Evolutionary conservation across 345 rosid species (phyloP).

Genomic region (Anastatica hierochuntica): DNA sequence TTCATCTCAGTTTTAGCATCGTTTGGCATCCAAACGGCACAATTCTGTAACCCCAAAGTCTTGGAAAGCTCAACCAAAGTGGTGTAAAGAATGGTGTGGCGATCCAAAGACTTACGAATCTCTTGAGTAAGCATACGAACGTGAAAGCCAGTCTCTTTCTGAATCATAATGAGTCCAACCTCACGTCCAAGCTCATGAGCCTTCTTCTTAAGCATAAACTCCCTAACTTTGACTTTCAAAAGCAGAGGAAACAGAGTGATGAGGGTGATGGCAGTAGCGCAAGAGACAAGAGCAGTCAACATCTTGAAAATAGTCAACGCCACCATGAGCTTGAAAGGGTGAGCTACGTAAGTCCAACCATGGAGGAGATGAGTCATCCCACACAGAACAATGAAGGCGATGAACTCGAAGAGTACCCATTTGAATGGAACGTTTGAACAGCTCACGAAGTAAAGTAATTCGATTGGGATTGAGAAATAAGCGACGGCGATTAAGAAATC

Average conservation of each 20-base stretch:
- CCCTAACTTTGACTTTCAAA: slow-evolving; percentile 87
- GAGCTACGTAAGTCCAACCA: slow-evolving; percentile 85
- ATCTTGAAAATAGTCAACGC: slow-evolving; percentile 91
- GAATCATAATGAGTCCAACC: slow-evolving; percentile 80
- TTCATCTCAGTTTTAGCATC: slow-evolving; percentile 50
- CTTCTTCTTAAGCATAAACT: slow-evolving; percentile 85
- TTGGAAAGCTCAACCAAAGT: slow-evolving; percentile 89
- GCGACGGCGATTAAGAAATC: slow-evolving; percentile 96
- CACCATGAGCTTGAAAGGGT: slow-evolving; percentile 71
- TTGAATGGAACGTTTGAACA: slow-evolving; percentile 91
- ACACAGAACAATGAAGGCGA: slow-evolving; percentile 93
- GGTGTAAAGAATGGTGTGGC: slow-evolving; percentile 71
- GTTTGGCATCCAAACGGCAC: slow-evolving; percentile 96
- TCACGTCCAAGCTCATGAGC: slow-evolving; percentile 86
- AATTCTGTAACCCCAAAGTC: slow-evolving; percentile 73
- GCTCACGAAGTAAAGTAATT: slow-evolving; percentile 89
- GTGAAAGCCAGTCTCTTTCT: slow-evolving; percentile 71
- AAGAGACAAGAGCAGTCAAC: slow-evolving; percentile 87
- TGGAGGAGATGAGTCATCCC: slow-evolving; percentile 95
- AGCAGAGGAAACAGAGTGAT: slow-evolving; percentile 83
- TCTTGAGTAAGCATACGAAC: slow-evolving; percentile 96
- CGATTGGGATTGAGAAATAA: slow-evolving; percentile 89
- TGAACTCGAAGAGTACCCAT: slow-evolving; percentile 92
- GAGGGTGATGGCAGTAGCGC: slow-evolving; percentile 91
- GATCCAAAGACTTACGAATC: slow-evolving; percentile 84